Evolutionary conservation across 805 yeast genomes (phyloP), one percentile per base, ranked within the genome.

Genomic region (Maudiozyma serrabonitensis): DNA sequence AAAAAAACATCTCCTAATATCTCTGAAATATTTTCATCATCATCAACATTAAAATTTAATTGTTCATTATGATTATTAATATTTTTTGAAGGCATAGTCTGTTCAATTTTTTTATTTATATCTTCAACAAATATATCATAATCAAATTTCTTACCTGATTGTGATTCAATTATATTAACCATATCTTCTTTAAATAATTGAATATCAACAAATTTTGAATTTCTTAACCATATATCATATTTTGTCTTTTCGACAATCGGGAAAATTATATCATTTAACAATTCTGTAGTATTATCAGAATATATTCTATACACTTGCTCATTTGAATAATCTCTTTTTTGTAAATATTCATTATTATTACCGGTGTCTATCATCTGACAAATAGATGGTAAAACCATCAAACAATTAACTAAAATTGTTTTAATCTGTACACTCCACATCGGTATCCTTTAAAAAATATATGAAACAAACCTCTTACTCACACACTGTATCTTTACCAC

Each of bases 1-100:
- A 88, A 88, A 62, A 88, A 88, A 4, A 80, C 53, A 51, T 82
- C 86, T 15, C 35, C 26, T 1, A 38, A 18, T 3, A 38, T 38
- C 13, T 38, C 25, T 13, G 23, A n/a, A 11, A 12, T 12, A 8
- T 38, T 18, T 15, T 37, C 23, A 38, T 38, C 41, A 38, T 38
- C 41, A 18, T 18, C 43, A 12, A 60, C 8, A 21, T 15, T 23
- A 13, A 26, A 38, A 34, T 8, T 23, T 6, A 40, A 32, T 43
- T 55, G 56, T 5, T 46, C 51, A 21, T 19, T 49, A 12, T 7
- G 13, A 9, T 19, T 13, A 38, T n/a, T n/a, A 6, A 9, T 19
- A 8, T 6, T 16, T 19, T 16, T 13, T 18, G 16, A n/a, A 1
- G 87, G 83, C 50, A 67, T 78, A 0, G 85, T 74, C 54, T 81